A percentile compares a stretch with the other conserved stretches of the same genome.
phyloP scores from a whole-genome alignment of 257 asterid genomes.

The Fraxinus cuspidata region DNA sequence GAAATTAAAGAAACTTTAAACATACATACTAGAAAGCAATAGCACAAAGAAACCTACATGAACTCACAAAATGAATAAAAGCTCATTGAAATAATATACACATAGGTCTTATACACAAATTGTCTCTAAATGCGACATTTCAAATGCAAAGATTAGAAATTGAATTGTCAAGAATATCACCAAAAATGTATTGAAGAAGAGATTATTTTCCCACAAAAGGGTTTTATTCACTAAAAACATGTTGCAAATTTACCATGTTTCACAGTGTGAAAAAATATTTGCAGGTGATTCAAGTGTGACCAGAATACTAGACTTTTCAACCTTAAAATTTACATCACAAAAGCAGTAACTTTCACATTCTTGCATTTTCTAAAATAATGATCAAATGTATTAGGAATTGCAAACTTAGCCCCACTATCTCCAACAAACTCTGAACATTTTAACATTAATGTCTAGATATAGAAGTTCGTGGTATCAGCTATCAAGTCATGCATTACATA shows the following conservation, averaged over 20 bases:
- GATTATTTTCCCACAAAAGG: neutral
- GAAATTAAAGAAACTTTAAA: neutral
- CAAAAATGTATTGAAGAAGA: neutral
- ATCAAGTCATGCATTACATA: neutral
- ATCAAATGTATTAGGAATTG: neutral
- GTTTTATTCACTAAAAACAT: neutral
- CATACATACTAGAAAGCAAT: neutral
- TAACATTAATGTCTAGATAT: no score
- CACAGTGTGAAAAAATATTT: neutral
- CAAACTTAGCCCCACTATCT: neutral
- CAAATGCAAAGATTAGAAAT: neutral
- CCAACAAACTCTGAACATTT: no score
- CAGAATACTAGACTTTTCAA: neutral
- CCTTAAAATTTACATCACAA: slow-evolving; percentile 15
- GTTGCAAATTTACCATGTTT: neutral
- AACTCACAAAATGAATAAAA: neutral
- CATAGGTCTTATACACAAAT: neutral
- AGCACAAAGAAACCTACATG: neutral
- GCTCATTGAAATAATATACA: neutral
- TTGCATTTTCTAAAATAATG: slow-evolving; percentile 14
- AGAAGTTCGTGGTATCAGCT: no score
- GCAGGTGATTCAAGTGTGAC: neutral
- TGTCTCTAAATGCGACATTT: neutral
- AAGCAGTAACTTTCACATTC: slow-evolving; percentile 12
- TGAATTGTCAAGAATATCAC: neutral